Conservation (phyloP, 495 filamentous ascomycete species). For the Penicillium simplicissimum region DNA sequence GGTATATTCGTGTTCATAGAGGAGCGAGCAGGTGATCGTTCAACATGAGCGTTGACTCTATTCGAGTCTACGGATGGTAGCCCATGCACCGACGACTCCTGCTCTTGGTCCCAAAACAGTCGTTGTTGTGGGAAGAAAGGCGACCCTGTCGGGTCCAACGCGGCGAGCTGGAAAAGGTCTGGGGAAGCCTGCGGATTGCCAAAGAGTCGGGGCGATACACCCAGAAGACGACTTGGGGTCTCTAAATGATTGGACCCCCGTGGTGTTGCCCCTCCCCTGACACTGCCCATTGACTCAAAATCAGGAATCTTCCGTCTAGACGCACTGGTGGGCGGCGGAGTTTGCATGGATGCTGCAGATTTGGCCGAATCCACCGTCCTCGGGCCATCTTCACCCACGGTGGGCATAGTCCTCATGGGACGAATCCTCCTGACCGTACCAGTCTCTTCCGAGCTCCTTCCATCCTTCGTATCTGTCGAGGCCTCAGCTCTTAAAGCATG, state of each 20-base stretch:
- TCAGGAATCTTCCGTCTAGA: constrained; percentile 47
- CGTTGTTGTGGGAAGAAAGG: constrained; percentile 65
- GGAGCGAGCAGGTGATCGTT: constrained; percentile 6
- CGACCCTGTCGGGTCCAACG: constrained; percentile 69
- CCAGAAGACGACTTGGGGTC: constrained; percentile 47
- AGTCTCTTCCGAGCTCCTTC: constrained; percentile 34
- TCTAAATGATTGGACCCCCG: constrained; percentile 36
- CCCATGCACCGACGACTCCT: constrained; percentile 28
- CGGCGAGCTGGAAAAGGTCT: constrained; percentile 67
- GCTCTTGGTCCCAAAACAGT: constrained; percentile 73
- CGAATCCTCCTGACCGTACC: constrained; percentile 46
- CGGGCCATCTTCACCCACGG: constrained; percentile 36
- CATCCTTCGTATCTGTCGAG: constrained; percentile 56
- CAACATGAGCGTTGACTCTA: constrained; percentile 5
- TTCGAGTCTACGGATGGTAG: constrained; percentile 21
- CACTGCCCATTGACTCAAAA: constrained; percentile 28
- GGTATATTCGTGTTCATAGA: constrained; percentile 32
- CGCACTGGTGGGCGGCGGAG: constrained; percentile 64
- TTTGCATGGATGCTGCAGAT: constrained; percentile 63
- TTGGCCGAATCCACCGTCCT: constrained; percentile 44
- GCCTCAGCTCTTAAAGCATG: constrained; percentile 42
- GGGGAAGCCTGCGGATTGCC: constrained; percentile 60
- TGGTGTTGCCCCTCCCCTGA: constrained; percentile 30
- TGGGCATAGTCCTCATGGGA: constrained; percentile 41
- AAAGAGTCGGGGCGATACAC: constrained; percentile 48